phyloP scores from a whole-genome alignment of 148 eudicot genomes.

The Chenopodium album region DNA sequence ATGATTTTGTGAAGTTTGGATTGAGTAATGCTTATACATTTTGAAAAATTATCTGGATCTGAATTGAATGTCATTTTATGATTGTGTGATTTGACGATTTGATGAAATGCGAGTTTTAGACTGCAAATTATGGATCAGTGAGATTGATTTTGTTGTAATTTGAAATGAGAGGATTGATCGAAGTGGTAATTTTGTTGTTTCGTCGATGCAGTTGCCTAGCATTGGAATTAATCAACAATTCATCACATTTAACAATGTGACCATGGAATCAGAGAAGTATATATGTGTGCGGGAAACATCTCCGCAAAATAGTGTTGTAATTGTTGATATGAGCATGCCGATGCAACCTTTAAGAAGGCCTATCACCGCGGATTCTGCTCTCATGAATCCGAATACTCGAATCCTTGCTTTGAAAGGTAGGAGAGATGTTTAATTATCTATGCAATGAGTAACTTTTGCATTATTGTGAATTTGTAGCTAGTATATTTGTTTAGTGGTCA shows the following conservation, averaged over 20 bases:
- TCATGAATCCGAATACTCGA: constrained; percentile 87
- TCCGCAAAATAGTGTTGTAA: constrained; percentile 95
- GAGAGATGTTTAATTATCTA: not conserved
- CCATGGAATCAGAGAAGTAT: constrained; percentile 98
- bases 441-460: not conserved
- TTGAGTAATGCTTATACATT: constrained; percentile 17
- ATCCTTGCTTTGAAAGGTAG: constrained; percentile 93
- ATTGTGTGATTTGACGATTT: constrained; percentile 1
- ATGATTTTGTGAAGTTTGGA: constrained; percentile 8
- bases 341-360: constrained; percentile 94
- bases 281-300: constrained; percentile 94
- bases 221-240: constrained; percentile 91
- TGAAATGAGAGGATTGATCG: constrained; percentile 15
- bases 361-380: constrained; percentile 93
- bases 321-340: constrained; percentile 96
- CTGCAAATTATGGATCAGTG: constrained; percentile 12
- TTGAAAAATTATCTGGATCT: constrained; percentile 28
- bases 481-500: not conserved
- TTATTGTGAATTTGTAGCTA: not conserved
- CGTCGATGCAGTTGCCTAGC: constrained; percentile 63
- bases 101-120: not conserved
- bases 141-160: not conserved
- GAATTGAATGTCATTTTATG: constrained; percentile 1
- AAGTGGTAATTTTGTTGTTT: not conserved
- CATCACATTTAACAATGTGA: constrained; percentile 92